Base-by-base conservation (phyloP, 2,329 filamentous ascomycete genomes). In the Annulohypoxylon truncatum region DNA sequence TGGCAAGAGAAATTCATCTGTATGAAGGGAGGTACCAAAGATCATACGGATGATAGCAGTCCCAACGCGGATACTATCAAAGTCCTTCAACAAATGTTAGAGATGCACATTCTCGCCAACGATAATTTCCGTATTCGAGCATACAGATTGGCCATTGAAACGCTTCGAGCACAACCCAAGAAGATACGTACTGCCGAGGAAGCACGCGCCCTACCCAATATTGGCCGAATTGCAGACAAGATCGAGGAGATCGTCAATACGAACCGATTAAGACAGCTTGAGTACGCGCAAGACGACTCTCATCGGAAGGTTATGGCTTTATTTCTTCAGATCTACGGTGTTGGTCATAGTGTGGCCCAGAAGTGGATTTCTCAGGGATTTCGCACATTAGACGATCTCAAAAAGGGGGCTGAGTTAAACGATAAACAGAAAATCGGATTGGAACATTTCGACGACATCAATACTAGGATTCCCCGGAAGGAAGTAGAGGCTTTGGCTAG, bases 241-340 rank as follows among this genome's bases (percentile, higher is more conserved):
- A 96, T 98, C 68, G 92, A 96, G 73, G 95, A 97, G 75, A 97
- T 97, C 44, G 92, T 89, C 1, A 83, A 84, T 38, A 97, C 93
- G 0, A 86, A 93, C 72, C 83, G 84, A 24, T 85, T 97, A 0
- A 86, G 86, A 42, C 86, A 90, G 35, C 84, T 97, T 0, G 91
- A 97, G 31, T 88, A 90, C 71, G 87, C 91, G 0, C 85, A 86
- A 58, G 79, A 83, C 2, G 91, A 96, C 48, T 87, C 90, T 0
- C 82, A 84, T n/a, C 88, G 93, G 68, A 79, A 83, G 13, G 79
- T 87, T 0, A 79, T 97, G 0, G 87, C 90, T 61, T 77, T 87
- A 0, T 97, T 97, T 74, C 82, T 93, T 22, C 86, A 89, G 0
- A 87, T 97, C 2, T 97, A 97, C 74, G 92, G 91, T 9, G 93